Base-by-base conservation (phyloP, 495 filamentous ascomycete genomes). In the Annulohypoxylon moriforme region DNA sequence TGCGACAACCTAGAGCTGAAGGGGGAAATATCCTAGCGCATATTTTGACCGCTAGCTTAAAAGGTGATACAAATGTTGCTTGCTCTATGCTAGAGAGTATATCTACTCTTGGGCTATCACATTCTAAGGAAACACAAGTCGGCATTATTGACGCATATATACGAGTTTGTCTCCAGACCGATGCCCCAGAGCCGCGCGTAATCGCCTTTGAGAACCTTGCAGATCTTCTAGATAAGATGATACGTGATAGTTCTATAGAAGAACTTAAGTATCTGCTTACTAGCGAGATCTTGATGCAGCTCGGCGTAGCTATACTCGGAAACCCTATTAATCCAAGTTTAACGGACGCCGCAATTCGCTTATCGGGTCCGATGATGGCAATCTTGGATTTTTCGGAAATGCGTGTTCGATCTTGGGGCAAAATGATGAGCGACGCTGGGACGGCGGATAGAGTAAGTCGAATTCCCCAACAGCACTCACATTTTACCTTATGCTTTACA, bases 341-440 rank as follows among this genome's bases (percentile, higher is more conserved):
- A 20, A 80, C 78, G 3, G 81, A 80, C 60, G 82, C 83, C 3
- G 80, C 83, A 31, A 78, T 85, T 69, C 71, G 79, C 29, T 66
- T 77, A 33, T 86, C 83, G 67, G 85, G 85, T 0, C 75, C 76
- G 0, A 59, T 86, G 46, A 74, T 86, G 67, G 78, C 81, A 1
- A 68, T 69, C n/a, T n/a, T n/a, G n/a, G n/a, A n/a, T 5, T 36
- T 71, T 6, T 59, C 61, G 10, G 44, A 76, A 72, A 1, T 62
- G 11, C 63, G 73, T 27, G 60, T 86, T 10, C 67, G 73, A 4
- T 65, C 63, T 24, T 87, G 83, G 83, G 84, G 82, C 13, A 53
- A 56, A 20, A 79, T 86, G 82, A 79, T 87, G 25, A 72, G 68
- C 29, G 78, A 81, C 40, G 78, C 78, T 14, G 76, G 83, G 10